Evolutionary conservation across 2,329 filamentous ascomycete species (phyloP).

Genomic region (Aquanectria penicillioides): DNA sequence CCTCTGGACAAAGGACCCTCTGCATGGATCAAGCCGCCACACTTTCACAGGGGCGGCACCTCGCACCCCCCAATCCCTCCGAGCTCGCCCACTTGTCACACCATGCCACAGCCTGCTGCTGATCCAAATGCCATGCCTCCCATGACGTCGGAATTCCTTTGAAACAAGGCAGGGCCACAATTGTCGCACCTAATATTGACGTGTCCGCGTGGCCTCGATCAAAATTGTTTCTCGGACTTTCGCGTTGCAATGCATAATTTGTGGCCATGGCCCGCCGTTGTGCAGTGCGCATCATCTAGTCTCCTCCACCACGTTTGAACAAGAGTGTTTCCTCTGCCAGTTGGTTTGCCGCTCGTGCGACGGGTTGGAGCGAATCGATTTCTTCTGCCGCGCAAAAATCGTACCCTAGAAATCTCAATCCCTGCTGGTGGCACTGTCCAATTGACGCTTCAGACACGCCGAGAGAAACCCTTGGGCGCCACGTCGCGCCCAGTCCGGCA

Average conservation of each 20-base stretch:
- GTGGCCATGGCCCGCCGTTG: neutral
- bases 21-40: slow-evolving; percentile 29
- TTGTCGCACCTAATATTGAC: slow-evolving; percentile 27
- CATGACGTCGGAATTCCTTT: slow-evolving; percentile 35
- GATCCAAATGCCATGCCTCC: slow-evolving; percentile 33
- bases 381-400: neutral
- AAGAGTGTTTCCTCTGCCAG: slow-evolving; percentile 8
- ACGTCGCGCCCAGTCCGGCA: slow-evolving; percentile 27
- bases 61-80: slow-evolving; percentile 36
- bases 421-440: neutral
- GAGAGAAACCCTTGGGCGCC: slow-evolving; percentile 19
- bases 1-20: neutral
- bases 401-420: neutral
- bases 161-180: slow-evolving; percentile 38
- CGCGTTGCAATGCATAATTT: slow-evolving; percentile 11
- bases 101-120: slow-evolving; percentile 31
- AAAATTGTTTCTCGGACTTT: slow-evolving; percentile 18
- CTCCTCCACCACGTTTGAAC: slow-evolving; percentile 8
- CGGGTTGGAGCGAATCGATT: neutral
- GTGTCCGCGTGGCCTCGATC: slow-evolving; percentile 14
- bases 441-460: slow-evolving; percentile 11
- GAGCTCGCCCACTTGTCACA: slow-evolving; percentile 34
- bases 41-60: slow-evolving; percentile 13
- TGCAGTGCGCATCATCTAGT: neutral
- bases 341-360: slow-evolving; percentile 1